Evolutionary conservation across 805 yeast species (phyloP), one percentile per base, ranked within the genome.

Genomic region (Ogataea degrootiae): DNA sequence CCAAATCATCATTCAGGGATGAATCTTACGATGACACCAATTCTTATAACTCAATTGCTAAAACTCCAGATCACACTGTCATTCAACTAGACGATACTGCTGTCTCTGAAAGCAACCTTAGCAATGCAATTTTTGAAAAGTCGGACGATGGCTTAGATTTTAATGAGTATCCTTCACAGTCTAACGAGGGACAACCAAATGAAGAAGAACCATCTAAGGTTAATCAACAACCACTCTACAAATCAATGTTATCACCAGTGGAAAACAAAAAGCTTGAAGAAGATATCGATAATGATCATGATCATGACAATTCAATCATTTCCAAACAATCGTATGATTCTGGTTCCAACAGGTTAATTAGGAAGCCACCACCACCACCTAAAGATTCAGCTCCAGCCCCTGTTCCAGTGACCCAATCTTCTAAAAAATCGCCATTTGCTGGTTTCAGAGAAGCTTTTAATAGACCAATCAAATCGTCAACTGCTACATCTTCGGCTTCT

Each of bases 401-500:
- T 5, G 43, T 11, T n/a, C 8, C 36, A 4, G 14, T 21, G 9
- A 11, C 21, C 5, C 36, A 34, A 33, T 15, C 45, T 11, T 3
- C 47, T 5, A 57, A 56, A 34, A 56, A 47, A 33, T 54, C 57
- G 6, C 55, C 62, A 2, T 53, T 58, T 37, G 42, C 48, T 39
- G 58, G 56, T 9, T 50, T 58, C 42, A 53, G 47, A 41, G 57
- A 54, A 31, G 59, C 60, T 2, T 56, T 58, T 36, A 42, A 50
- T 21, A 58, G 49, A 40, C 59, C 60, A 4, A 55, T 16, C 41
- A 53, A 15, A 23, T 15, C 29, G 12, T 23, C 35, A 8, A 8
- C 26, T 6, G 34, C 21, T 26, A 14, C 36, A 12, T 15, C 37
- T 15, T 34, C 43, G 14, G 15, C 31, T 14, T 17, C 34, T 16